A percentile compares a stretch with the other conserved stretches of the same genome.
Conservation (phyloP, 805 yeast genomes). For the Ogataea methylovora region DNA sequence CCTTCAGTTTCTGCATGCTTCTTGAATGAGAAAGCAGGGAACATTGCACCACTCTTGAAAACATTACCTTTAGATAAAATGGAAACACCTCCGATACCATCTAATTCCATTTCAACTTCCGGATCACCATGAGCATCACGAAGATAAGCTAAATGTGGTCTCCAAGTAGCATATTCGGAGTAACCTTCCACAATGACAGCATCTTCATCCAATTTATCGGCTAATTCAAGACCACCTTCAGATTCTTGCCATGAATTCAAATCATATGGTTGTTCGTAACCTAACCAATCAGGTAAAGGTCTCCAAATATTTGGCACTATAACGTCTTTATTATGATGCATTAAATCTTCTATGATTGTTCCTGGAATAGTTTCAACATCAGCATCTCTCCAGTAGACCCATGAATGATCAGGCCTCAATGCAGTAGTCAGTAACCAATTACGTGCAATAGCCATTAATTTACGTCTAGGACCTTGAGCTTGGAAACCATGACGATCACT, state of each 20-base stretch:
- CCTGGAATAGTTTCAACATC: conserved; percentile 84
- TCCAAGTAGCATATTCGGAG: conserved; percentile 94
- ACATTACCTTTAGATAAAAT: conserved; percentile 80
- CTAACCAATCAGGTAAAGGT: conserved; percentile 77
- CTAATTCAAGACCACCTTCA: conserved; percentile 68
- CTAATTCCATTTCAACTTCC: conserved; percentile 85
- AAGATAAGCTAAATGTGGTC: conserved; percentile 89
- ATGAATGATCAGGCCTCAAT: conserved; percentile 79
- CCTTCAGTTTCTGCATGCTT: conserved; percentile 97
- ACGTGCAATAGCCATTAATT: conserved; percentile 89
- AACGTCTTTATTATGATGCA: conserved; percentile 83
- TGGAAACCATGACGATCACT: conserved; percentile 89
- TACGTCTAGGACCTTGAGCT: conserved; percentile 90
- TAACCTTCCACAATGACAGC: conserved; percentile 96
- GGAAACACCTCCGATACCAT: conserved; percentile 96
- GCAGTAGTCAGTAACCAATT: conserved; percentile 87
- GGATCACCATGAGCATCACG: conserved; percentile 92
- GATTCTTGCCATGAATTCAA: conserved; percentile 77
- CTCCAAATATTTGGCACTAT: conserved; percentile 92
- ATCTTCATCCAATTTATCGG: conserved; percentile 74
- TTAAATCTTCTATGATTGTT: conserved; percentile 77
- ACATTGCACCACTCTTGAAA: conserved; percentile 81
- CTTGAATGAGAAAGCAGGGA: conserved; percentile 90
- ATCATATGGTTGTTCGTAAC: conserved; percentile 75
- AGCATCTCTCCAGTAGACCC: conserved; percentile 96